Base-by-base conservation (phyloP, 179 eudicot species). In the Nepenthes alata region DNA sequence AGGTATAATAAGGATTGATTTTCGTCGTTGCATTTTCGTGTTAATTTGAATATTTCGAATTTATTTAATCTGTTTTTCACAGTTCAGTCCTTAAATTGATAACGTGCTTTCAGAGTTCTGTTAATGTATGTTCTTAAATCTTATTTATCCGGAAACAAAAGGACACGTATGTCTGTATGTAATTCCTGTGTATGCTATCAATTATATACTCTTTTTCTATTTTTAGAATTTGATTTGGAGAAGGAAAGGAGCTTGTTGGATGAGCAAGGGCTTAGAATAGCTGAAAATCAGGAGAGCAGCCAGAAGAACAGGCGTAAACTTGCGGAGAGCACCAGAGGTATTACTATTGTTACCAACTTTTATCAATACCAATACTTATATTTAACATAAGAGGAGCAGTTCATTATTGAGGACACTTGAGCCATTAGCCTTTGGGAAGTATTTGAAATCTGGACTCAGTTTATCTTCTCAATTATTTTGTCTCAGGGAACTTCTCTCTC, bases 271-370 rank as follows among this genome's bases (percentile, higher is more conserved):
- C 93, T 93, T 63, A 81, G 84, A 57, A 93, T 93, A 47, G 96
- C 96, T 54, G 98, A 93, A 69, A 85, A 89, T 68, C 98, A 93
- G 77, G 98, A 93, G 71, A 93, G 82, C 77, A 89, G 95, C 72
- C 95, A 93, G 76, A 93, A 93, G 74, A 93, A 87, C 47, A 85
- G 98, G 3, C 83, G 96, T 34, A 93, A 89, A 64, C 98, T 93
- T 60, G 98, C 98, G 3, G 96, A 93, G 81, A 89, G 87, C 77
- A 93, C 98, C 58, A 83, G 96, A 89, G 98, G 98, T 93, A 68
- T 47, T 48, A 16, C n/a, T 67, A 48, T 52, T 61, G 48, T 66
- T 37, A 52, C n/a, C n/a, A 16, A 56, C 16, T 12, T 25, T 25
- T 1, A 25, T 25, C 25, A 25, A 25, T 25, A 25, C 25, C 25